Evolutionary conservation across 2,329 filamentous ascomycete species (phyloP), one percentile per base, ranked within the genome.

Genomic region (Colletotrichum simmondsii): DNA sequence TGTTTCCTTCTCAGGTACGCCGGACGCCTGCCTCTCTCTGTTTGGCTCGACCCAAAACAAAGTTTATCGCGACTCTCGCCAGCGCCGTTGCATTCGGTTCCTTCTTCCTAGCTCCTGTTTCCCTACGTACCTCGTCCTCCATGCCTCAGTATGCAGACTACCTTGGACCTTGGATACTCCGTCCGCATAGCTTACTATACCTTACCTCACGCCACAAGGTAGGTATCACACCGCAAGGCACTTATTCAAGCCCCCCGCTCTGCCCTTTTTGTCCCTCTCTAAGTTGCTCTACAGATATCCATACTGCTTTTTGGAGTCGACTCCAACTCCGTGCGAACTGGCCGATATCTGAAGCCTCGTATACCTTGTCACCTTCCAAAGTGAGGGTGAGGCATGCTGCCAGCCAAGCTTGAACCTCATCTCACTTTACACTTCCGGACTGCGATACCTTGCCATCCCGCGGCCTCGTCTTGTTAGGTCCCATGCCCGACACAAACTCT

Each of bases 61-160:
- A 72, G 53, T 72, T 70, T 65, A 72, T 72, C 60, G 37, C 32
- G 60, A 72, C 70, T 70, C 70, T 72, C 66, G 70, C 66, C 70
- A 72, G 70, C 56, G 66, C 70, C 60, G 70, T 72, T 72, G 66
- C 66, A 72, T 65, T 65, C 70, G 60, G 66, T 57, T 65, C 60
- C 70, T 61, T 65, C 54, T 65, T 65, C 60, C 59, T 69, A 69
- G 65, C 69, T 49, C 30, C 42, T 64, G 63, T 30, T 22, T 61
- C 64, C 64, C n/a, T 61, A 52, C 46, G 8, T 49, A 49, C 37
- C 37, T 35, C 32, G 32, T 35, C 32, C 32, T 19, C 37, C 37
- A 42, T 42, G 14, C 37, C 37, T 42, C 14, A 16, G 37, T 6
- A 16, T 42, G 37, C 37, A 42, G 14, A 14, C 42, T 49, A n/a